Base-by-base conservation (phyloP, 2,329 filamentous ascomycete species). In the Nothopassalora personata region DNA sequence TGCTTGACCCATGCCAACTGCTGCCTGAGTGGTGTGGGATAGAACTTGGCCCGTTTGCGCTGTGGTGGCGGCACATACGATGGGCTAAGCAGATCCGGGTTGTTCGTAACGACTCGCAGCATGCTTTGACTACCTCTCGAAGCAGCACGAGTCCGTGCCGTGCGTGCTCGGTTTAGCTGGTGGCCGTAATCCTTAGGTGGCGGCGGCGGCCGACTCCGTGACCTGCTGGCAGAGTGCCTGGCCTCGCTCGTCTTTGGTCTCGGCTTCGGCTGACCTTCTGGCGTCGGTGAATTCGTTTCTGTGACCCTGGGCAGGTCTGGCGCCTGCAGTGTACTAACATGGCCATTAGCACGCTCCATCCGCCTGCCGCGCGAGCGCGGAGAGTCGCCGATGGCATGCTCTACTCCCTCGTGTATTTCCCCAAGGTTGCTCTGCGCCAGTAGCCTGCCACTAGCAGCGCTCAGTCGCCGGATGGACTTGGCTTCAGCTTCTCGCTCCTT, bases 391-490 rank as follows among this genome's bases (percentile, higher is more conserved):
- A 79, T 73, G 10, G 58, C 79, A 4, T 73, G 64, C 39, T 85
- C 85, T 70, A 92, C 89, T 9, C 68, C 69, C 72, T 95, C 91
- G 59, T 91, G 86, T 11, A 93, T 89, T 63, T 92, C 89, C 49
- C 86, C 83, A 15, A 95, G 79, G 19, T 86, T 86, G 54, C 67
- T 71, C 9, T 90, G 87, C 1, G 89, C 89, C 69, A 95, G 83
- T 46, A 97, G 78, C 34, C 92, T 86, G 72, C 90, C 93, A 59
- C 92, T 97, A 5, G 93, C 91, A 58, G 90, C 90, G 62, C 94
- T 97, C 49, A 97, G 79, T 45, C 93, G 85, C 54, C 91, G 83
- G 31, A 94, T 80, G 61, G 86, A 90, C 72, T 91, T 88, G 58
- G 85, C 86, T 69, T 97, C 91, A 1, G 83, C 81, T 68, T 99